A percentile compares a stretch with the other conserved stretches of the same genome.
phyloP scores from a whole-genome alignment of 768 basidiomycete species.

The Russula lepida region DNA sequence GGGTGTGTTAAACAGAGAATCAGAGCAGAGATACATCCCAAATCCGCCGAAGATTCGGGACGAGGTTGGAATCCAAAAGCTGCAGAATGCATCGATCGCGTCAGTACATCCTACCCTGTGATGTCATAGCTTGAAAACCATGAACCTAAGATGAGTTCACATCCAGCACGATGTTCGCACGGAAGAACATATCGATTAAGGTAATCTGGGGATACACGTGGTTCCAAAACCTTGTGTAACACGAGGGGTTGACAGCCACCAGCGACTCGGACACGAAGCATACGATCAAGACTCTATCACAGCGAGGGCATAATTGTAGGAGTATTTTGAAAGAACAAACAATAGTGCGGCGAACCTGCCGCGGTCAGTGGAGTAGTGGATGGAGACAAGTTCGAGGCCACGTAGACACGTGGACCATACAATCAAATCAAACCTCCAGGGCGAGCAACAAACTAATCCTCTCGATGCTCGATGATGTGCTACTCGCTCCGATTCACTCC shows the following conservation, averaged over 20 bases:
- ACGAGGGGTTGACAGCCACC: not conserved
- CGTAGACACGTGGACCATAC: not conserved
- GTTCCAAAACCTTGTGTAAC: not conserved
- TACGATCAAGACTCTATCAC: not conserved
- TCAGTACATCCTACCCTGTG: constrained; percentile 1
- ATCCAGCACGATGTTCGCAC: not conserved
- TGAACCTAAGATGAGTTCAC: not conserved
- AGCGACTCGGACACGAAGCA: not conserved
- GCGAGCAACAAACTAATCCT: not conserved
- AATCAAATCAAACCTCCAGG: not conserved
- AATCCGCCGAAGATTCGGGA: not conserved
- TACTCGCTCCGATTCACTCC: not conserved
- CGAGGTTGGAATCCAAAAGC: constrained; percentile 11
- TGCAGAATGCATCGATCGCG: not conserved
- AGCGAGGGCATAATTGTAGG: not conserved
- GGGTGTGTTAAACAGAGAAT: not conserved
- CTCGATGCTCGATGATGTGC: not conserved
- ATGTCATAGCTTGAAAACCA: constrained; percentile 6
- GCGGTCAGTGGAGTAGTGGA: not conserved
- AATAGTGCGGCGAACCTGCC: not conserved
- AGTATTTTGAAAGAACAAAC: not conserved
- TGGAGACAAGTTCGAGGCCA: not conserved
- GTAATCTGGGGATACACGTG: not conserved
- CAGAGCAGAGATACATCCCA: not conserved
- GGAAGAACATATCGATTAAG: not conserved